Evolutionary conservation across 2,329 filamentous ascomycete genomes (phyloP), one percentile per base, ranked within the genome.

Genomic region (Cordyceps farinosa): DNA sequence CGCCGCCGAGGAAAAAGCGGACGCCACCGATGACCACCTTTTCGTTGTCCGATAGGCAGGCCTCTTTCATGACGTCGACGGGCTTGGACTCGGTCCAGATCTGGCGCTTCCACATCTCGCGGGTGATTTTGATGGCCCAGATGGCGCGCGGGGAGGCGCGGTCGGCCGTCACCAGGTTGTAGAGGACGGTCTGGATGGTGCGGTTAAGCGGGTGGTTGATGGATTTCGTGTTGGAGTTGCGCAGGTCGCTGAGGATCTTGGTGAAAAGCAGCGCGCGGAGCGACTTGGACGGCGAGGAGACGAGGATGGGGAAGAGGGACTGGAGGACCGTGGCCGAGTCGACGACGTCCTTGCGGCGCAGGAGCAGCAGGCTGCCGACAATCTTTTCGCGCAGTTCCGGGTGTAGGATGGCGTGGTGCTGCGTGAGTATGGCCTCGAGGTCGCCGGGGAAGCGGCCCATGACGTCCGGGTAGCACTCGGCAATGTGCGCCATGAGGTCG

Each of bases 11-110:
- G 80, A 99, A 99, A 81, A 98, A 99, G 30, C 92, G 86, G 15
- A 96, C 91, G 51, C 91, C 93, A 17, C 92, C 91, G 6, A 90
- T 82, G 32, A 95, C 86, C 3, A 98, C 92, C 78, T 99, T 99
- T 70, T 96, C 91, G 69, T 97, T 96, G 58, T 97, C 90, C 3
- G 91, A 87, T 63, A 99, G 78, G 61, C 89, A 88, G 0, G 94
- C 92, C 77, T 97, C 90, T 77, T 96, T 96, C 93, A 99, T 98
- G 67, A 98, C 91, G 71, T 97, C 92, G n/a, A 98, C 95, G 0
- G 94, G 88, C 74, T 93, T 95, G 2, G 92, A 86, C 71, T 99
- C 95, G 10, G 90, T 92, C 95, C 95, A 99, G 67, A 98, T 88
- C 70, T 97, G 93, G 53, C 94, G 86, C 77, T 93, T 96, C 95